A percentile compares a stretch with the other conserved stretches of the same genome.
Conservation (phyloP, 768 basidiomycete species). For the Boletus rufocinnamomeus region DNA sequence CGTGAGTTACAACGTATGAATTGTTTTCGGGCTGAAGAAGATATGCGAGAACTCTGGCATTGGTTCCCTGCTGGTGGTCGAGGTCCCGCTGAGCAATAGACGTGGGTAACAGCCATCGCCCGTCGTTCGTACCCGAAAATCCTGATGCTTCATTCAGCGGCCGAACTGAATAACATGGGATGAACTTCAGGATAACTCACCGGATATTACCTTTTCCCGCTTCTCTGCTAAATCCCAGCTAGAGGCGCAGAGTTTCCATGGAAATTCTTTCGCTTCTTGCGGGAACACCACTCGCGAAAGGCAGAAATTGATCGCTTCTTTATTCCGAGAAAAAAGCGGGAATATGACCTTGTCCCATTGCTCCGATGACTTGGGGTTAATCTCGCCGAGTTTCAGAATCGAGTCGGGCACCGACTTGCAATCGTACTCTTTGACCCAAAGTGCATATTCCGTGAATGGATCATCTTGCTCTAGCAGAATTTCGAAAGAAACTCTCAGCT, state of each 20-base stretch:
- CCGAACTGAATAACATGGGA: not conserved
- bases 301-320: constrained; percentile 9
- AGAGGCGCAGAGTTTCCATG: constrained; percentile 29
- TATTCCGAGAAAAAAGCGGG: constrained; percentile 7
- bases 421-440: no score
- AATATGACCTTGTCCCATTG: constrained; percentile 3
- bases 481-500: no score
- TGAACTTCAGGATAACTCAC: not conserved
- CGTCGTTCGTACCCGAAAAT: constrained; percentile 43
- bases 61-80: constrained; percentile 37
- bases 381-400: not conserved
- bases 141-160: constrained; percentile 14
- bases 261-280: constrained; percentile 34
- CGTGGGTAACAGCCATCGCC: constrained; percentile 37
- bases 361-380: constrained; percentile 12
- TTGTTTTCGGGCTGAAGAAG: constrained; percentile 26
- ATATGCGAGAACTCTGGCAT: constrained; percentile 38
- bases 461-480: constrained; percentile 9
- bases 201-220: constrained; percentile 5
- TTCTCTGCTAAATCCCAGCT: constrained; percentile 40
- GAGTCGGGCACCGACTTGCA: no score
- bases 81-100: constrained; percentile 34
- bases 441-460: not conserved
- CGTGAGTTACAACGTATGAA: constrained; percentile 12
- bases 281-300: constrained; percentile 39